Base-by-base conservation (phyloP, 257 asterid genomes). In the Scutellaria galericulata region DNA sequence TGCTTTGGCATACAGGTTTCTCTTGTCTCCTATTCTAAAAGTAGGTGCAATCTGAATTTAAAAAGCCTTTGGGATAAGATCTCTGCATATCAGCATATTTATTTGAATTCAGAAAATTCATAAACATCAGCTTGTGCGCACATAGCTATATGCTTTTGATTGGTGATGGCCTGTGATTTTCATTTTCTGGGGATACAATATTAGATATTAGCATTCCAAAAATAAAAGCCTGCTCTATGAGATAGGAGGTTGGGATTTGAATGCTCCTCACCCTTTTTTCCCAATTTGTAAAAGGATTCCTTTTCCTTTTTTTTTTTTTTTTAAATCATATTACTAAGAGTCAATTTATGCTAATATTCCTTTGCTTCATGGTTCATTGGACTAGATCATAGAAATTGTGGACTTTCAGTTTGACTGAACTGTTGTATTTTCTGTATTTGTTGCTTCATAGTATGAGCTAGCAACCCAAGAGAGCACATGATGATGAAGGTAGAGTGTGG, bases 361-460 rank as follows among this genome's bases (percentile, higher is more conserved):
- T 59, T n/a, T 10, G 14, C n/a, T 59, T 13, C 47, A 59, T 37
- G 46, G 65, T 37, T 18, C 35, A 59, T 27, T 13, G 22, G 11
- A 31, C 61, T 27, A 22, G 18, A 57, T 27, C 9, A 11, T 37
- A 47, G 18, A 27, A 58, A 12, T 59, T 13, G 65, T 58, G 13
- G 40, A 35, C 65, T 35, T 15, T 59, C 24, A 35, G 47, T n/a
- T 59, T n/a, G 45, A n/a, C 6, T 46, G 6, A 35, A 12, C 12
- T 59, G 13, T 62, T 62, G 9, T 62, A 18, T 27, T 41, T 51
- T 40, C 52, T 62, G 52, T 39, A 14, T 62, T 62, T 40, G 52
- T 62, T 18, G 52, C 6, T 62, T 41, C 9, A 8, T 11, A 40
- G 67, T 40, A 41, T 42, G 37, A 62, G 27, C 50, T 61, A 39